These are phyloP conservation scores for Herpetospermum pedunculosum DNA, from an alignment of 306 rosid genomes.

Conservation along the genomic window DNA sequence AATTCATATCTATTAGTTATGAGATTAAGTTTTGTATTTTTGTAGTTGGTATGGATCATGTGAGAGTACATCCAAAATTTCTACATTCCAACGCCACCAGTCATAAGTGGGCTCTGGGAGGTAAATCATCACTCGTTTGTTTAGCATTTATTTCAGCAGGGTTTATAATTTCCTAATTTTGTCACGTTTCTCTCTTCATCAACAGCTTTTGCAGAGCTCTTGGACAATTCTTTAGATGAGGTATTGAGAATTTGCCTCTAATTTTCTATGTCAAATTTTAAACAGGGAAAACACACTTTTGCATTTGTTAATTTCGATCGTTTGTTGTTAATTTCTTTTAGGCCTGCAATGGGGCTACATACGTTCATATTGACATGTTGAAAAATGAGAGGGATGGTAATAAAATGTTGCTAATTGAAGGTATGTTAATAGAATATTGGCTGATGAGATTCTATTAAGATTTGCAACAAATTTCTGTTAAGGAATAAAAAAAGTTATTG, in stretches of 20 bases:
- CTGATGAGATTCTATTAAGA: not conserved
- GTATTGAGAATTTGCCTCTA: conserved; percentile 20
- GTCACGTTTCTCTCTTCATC: not conserved
- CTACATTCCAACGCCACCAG: conserved; percentile 94
- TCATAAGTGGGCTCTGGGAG: conserved; percentile 99
- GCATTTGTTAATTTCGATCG: conserved; percentile 4
- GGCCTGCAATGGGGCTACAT: conserved; percentile 82
- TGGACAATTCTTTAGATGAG: conserved; percentile 91
- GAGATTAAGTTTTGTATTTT: not conserved
- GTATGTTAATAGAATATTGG: too few species aligned
- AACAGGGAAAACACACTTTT: not conserved
- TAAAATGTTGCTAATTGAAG: conserved; percentile 75
- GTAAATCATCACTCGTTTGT: conserved; percentile 24
- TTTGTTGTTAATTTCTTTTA: conserved; percentile 15
- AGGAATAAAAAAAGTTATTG: not conserved
- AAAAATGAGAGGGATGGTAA: conserved; percentile 47
- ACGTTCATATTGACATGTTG: conserved; percentile 61
- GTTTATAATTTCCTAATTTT: not conserved
- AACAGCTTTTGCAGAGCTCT: conserved; percentile 94
- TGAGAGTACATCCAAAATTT: conserved; percentile 91
- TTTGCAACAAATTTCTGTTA: not conserved
- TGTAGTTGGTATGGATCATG: conserved; percentile 89
- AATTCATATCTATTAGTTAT: not conserved
- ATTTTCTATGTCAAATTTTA: not conserved
- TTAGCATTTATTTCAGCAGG: not conserved